phyloP scores from a whole-genome alignment of 192 early-diverging fungal species.

The Entophlyctis luteolus region DNA sequence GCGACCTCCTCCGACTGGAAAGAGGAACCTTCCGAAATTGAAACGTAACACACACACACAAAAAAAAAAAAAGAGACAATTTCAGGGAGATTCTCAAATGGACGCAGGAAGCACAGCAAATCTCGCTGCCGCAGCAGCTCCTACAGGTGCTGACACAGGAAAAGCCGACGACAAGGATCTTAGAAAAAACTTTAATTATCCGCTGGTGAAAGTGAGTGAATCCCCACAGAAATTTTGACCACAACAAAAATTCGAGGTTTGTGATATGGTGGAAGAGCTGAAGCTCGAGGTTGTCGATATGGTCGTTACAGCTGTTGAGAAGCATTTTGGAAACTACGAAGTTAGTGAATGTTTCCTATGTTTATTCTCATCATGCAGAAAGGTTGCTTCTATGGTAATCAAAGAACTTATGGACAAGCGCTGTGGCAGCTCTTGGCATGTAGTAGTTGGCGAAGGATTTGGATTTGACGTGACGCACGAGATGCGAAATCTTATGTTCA shows the following conservation, averaged over 20 bases:
- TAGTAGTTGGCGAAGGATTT: conserved; percentile 62
- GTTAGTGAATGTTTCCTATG: conserved; percentile 19
- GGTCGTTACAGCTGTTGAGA: conserved; percentile 59
- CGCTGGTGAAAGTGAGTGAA: conserved; percentile 53
- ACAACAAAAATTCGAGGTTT: conserved; percentile 37
- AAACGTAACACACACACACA: too few species aligned
- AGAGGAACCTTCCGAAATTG: too few species aligned
- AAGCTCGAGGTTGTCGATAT: conserved; percentile 53
- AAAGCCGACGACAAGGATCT: conserved; percentile 50
- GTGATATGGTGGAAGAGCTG: conserved; percentile 57
- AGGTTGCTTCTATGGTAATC: conserved; percentile 51
- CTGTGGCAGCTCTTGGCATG: conserved; percentile 59
- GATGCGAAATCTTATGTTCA: conserved; percentile 52
- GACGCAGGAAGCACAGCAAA: conserved; percentile 47
- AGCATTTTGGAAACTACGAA: conserved; percentile 59
- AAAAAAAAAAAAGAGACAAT: too few species aligned
- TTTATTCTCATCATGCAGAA: not conserved
- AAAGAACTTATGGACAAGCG: conserved; percentile 63
- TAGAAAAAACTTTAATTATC: conserved; percentile 56
- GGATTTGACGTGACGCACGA: conserved; percentile 63
- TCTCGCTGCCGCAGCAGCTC: conserved; percentile 35
- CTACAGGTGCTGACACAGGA: conserved; percentile 26
- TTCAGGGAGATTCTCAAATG: too few species aligned
- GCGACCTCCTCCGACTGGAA: too few species aligned
- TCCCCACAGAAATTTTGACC: too few species aligned